phyloP scores from a whole-genome alignment of 441 rosid genomes.

The Populus trichocarpa region DNA sequence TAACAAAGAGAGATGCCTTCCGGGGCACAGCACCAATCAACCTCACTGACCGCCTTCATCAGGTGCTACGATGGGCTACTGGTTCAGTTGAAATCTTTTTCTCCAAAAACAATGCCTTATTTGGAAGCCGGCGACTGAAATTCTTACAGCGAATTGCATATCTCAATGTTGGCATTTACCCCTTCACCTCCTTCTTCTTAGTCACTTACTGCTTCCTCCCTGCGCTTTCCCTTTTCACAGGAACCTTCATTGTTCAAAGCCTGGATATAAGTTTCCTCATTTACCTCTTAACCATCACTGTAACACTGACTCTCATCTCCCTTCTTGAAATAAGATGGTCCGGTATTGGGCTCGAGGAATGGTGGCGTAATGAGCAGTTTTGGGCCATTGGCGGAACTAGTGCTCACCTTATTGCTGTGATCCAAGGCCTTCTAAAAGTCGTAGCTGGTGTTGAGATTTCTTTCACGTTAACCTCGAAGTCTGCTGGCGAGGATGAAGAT shows the following conservation, averaged over 20 bases:
- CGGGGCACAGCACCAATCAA: constrained; percentile 92
- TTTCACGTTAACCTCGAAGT: constrained; percentile 68
- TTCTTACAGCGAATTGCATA: constrained; percentile 83
- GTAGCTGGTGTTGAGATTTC: constrained; percentile 80
- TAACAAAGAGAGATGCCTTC: constrained; percentile 85
- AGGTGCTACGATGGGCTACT: constrained; percentile 90
- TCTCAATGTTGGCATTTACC: constrained; percentile 83
- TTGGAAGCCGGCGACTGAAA: constrained; percentile 68
- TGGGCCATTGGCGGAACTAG: constrained; percentile 92
- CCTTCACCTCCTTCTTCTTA: constrained; percentile 80
- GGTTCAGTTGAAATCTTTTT: constrained; percentile 91
- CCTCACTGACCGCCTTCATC: constrained; percentile 88
- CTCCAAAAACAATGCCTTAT: constrained; percentile 72
- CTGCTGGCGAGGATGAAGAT: constrained; percentile 65
- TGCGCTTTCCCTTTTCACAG: constrained; percentile 72
- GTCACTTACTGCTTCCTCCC: constrained; percentile 81
- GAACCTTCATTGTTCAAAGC: constrained; percentile 72
- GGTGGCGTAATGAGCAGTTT: constrained; percentile 95
- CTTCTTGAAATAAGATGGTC: constrained; percentile 93
- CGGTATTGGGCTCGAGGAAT: constrained; percentile 72
- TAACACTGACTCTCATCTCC: constrained; percentile 56
- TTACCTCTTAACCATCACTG: constrained; percentile 65
- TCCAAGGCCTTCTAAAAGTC: constrained; percentile 82
- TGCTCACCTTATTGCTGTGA: constrained; percentile 78
- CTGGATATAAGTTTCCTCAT: constrained; percentile 55